These are phyloP conservation scores for Arachis stenosperma DNA, from an alignment of 306 rosid genomes.

Conservation along the genomic window DNA sequence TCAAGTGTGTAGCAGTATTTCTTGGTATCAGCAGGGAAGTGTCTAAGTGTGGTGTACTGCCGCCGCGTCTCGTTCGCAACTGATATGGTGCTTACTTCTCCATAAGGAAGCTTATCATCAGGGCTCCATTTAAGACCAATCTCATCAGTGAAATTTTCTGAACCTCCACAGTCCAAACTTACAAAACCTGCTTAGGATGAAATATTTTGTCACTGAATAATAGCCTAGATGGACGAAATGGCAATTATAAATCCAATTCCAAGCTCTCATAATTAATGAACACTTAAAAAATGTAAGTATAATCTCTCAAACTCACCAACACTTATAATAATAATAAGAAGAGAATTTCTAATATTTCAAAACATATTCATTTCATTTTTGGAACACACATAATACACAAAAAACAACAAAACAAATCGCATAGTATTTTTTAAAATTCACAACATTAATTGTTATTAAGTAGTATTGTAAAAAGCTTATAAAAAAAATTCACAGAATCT, in stretches of 20 bases:
- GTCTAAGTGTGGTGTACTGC: slow-evolving; percentile 73
- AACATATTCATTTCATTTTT: no score
- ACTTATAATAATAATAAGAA: no score
- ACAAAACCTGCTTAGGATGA: slow-evolving; percentile 68
- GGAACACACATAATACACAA: no score
- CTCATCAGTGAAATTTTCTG: slow-evolving; percentile 66
- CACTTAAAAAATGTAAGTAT: background rate
- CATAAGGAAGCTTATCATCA: slow-evolving; percentile 55
- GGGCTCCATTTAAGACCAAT: slow-evolving; percentile 82
- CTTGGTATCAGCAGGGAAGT: slow-evolving; percentile 85
- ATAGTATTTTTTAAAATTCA: background rate
- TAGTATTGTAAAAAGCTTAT: background rate
- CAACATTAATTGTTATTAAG: background rate
- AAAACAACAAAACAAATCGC: background rate
- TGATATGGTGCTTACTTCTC: slow-evolving; percentile 55
- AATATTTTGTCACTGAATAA: slow-evolving; percentile 11
- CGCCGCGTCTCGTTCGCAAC: slow-evolving; percentile 70
- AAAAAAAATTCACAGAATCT: background rate
- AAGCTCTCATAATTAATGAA: slow-evolving; percentile 1
- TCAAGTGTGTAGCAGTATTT: slow-evolving; percentile 85
- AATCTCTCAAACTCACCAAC: no score
- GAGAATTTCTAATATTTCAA: no score
- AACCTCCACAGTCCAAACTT: slow-evolving; percentile 95
- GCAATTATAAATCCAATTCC: background rate
- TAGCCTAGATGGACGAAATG: background rate